Evolutionary conservation across 495 filamentous ascomycete species (phyloP).

Genomic region (Tuber calosporum): DNA sequence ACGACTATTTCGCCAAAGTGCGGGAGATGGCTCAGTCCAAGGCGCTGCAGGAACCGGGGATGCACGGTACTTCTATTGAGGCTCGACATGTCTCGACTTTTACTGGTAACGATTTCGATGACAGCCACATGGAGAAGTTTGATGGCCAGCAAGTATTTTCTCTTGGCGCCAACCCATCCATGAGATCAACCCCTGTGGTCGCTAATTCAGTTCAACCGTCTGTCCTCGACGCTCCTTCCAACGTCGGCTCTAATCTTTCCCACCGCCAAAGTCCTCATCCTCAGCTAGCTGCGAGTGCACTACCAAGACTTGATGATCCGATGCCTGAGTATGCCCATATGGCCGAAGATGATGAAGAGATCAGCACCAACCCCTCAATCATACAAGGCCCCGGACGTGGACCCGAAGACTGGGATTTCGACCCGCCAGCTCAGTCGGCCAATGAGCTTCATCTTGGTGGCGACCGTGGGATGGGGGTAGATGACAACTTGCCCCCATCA

Average conservation of each 20-base stretch:
- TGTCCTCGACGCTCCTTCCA: conserved; percentile 41
- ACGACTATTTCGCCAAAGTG: conserved; percentile 38
- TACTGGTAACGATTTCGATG: conserved; percentile 26
- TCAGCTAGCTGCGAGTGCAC: conserved; percentile 54
- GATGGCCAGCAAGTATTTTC: conserved; percentile 39
- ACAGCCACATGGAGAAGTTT: conserved; percentile 34
- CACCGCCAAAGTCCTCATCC: conserved; percentile 29
- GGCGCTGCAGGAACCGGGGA: conserved; percentile 31
- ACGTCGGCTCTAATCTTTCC: conserved; percentile 38
- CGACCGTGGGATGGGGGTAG: conserved; percentile 31
- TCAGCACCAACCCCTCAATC: conserved; percentile 70
- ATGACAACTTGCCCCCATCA: conserved; percentile 20
- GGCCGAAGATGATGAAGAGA: conserved; percentile 56
- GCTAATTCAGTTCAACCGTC: conserved; percentile 37
- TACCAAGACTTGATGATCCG: conserved; percentile 56
- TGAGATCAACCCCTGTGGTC: conserved; percentile 40
- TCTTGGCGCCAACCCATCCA: conserved; percentile 40
- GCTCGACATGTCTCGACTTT: conserved; percentile 36
- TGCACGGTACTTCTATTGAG: conserved; percentile 35
- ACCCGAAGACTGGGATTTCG: conserved; percentile 33
- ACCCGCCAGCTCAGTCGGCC: conserved; percentile 12
- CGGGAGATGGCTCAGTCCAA: conserved; percentile 38
- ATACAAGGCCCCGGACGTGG: conserved; percentile 55
- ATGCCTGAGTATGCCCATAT: conserved; percentile 62
- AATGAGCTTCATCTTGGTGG: conserved; percentile 26